Percentiles rank a stretch among this genome's conserved stretches.
phyloP scores from a whole-genome alignment of 371 early-diverging fungal genomes.

The Mortierella sp. region DNA sequence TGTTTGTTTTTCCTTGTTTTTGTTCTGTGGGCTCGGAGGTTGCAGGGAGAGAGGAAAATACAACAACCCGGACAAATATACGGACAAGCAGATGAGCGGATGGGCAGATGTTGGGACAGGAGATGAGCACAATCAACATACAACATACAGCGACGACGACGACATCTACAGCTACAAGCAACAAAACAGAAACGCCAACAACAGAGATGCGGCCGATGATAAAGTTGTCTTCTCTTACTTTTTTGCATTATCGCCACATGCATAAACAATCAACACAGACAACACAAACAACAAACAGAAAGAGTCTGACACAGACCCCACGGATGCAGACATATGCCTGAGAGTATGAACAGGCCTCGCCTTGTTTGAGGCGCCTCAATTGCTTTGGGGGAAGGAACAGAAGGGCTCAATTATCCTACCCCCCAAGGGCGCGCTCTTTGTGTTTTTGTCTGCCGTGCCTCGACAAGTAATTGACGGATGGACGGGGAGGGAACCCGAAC shows the following conservation, averaged over 20 bases:
- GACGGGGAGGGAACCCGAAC: not conserved
- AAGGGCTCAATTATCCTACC: too few species aligned
- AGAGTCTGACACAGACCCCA: too few species aligned
- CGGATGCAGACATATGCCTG: too few species aligned
- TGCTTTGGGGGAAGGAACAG: too few species aligned
- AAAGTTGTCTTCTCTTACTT: not conserved
- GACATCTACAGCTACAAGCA: not conserved
- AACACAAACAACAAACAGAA: not conserved
- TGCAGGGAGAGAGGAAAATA: not conserved
- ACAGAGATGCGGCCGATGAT: not conserved
- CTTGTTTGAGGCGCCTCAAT: too few species aligned
- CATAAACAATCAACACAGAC: not conserved
- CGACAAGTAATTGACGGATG: not conserved
- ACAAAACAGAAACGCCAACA: not conserved
- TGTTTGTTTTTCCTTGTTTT: not conserved
- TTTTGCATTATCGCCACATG: not conserved
- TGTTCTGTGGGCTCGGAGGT: slow-evolving; percentile 4
- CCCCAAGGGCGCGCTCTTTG: too few species aligned
- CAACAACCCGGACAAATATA: not conserved
- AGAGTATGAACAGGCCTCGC: too few species aligned
- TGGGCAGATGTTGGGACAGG: not conserved
- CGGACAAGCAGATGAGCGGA: not conserved
- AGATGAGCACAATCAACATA: not conserved
- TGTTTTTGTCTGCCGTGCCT: too few species aligned
- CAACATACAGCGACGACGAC: not conserved